These are phyloP conservation scores for Sporisorium reilianum DNA, from an alignment of 1,284 basidiomycete species.

Conservation along the genomic window DNA sequence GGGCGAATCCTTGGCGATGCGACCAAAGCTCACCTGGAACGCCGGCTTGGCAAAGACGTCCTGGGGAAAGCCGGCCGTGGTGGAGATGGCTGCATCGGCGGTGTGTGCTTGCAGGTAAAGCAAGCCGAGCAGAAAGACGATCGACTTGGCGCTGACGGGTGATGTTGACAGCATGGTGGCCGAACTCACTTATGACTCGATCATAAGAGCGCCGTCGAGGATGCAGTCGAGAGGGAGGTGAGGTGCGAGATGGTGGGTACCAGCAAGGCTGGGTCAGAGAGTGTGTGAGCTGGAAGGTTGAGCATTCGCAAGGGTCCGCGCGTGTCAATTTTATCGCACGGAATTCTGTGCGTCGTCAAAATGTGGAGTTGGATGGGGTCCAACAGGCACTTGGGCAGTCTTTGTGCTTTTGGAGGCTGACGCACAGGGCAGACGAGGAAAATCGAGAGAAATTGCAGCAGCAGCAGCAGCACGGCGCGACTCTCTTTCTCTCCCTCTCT, in stretches of 20 bases:
- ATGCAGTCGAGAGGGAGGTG: not conserved
- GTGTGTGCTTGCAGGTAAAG: slow-evolving; percentile 28
- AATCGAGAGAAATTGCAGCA: not conserved
- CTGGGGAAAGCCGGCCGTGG: slow-evolving; percentile 40
- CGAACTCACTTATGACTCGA: not conserved
- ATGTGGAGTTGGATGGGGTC: slow-evolving; percentile 23
- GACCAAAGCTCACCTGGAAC: slow-evolving; percentile 26
- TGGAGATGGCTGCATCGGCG: slow-evolving; percentile 32
- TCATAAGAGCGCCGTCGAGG: not conserved
- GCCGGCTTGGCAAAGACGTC: slow-evolving; percentile 52
- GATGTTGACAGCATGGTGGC: slow-evolving; percentile 12
- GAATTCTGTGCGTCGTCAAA: not conserved
- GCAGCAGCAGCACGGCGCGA: not conserved
- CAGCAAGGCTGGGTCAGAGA: not conserved
- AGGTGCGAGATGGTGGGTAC: not conserved
- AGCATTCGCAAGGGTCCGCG: slow-evolving; percentile 6
- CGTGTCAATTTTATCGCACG: slow-evolving; percentile 21
- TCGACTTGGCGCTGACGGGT: slow-evolving; percentile 23
- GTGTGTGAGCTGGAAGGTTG: slow-evolving; percentile 20
- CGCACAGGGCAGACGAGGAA: slow-evolving; percentile 16
- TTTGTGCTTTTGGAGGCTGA: not conserved
- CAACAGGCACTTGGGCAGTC: slow-evolving; percentile 6
- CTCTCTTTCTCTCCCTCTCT: not conserved
- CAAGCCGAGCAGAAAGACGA: slow-evolving; percentile 31
- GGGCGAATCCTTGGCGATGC: not conserved